Evolutionary conservation across 2,329 filamentous ascomycete genomes (phyloP).

Genomic region (Cercospora zeina): DNA sequence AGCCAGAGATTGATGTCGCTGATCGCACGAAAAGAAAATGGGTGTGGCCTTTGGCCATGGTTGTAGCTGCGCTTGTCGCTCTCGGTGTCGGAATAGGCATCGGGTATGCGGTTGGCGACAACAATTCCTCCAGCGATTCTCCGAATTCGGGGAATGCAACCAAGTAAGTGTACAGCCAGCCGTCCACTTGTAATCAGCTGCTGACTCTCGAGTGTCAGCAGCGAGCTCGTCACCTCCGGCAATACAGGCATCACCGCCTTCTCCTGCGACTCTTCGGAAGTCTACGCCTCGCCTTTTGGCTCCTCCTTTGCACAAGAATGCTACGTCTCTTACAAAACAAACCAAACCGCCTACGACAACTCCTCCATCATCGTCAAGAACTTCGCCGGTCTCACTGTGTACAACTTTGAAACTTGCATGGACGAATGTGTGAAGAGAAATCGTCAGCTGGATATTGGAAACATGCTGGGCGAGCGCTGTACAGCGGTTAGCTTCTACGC

Average conservation of each 20-base stretch:
- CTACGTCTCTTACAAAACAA: conserved; percentile 18
- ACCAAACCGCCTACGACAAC: conserved; percentile 19
- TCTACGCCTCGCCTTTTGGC: conserved; percentile 18
- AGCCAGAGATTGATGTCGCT: neutral
- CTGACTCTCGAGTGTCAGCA: neutral
- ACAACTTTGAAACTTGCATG: conserved; percentile 17
- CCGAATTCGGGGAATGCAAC: neutral
- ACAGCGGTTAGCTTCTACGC: conserved; percentile 17
- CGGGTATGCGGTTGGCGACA: conserved; percentile 19
- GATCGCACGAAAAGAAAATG: conserved; percentile 4
- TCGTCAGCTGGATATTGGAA: conserved; percentile 15
- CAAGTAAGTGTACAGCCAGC: neutral
- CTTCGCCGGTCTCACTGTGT: conserved; percentile 17
- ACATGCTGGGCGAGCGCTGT: conserved; percentile 14
- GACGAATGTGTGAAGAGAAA: conserved; percentile 18
- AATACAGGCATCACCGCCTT: conserved; percentile 15
- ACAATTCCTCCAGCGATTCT: conserved; percentile 1
- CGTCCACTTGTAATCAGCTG: neutral
- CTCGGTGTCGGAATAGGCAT: conserved; percentile 15
- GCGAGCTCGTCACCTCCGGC: conserved; percentile 13
- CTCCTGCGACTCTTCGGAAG: conserved; percentile 1
- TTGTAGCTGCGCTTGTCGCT: conserved; percentile 6
- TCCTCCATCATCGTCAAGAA: conserved; percentile 18
- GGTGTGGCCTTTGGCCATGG: conserved; percentile 16
- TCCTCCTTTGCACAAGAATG: conserved; percentile 19